Conservation (phyloP, 202 grass and related monocot species). For the Musa balbisiana region DNA sequence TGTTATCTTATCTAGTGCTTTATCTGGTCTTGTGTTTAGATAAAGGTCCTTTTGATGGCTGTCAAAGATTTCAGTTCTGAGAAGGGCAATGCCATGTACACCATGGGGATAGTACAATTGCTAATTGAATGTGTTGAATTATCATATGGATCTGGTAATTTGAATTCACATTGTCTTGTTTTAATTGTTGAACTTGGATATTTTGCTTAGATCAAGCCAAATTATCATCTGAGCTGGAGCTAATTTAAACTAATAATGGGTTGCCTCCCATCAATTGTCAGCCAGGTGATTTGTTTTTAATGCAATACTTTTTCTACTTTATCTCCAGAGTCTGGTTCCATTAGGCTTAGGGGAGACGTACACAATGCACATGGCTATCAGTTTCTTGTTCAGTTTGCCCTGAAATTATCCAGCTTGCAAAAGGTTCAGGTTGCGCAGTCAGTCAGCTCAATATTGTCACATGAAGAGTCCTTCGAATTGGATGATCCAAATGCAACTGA, state of each 20-base stretch:
- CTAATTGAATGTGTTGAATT: constrained; percentile 97
- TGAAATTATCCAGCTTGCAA: constrained; percentile 76
- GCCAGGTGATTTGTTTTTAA: constrained; percentile 11
- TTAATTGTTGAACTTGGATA: constrained; percentile 2
- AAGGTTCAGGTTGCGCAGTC: constrained; percentile 57
- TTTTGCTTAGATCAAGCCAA: constrained; percentile 1
- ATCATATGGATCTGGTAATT: constrained; percentile 90
- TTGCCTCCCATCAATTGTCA: background rate
- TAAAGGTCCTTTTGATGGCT: constrained; percentile 81
- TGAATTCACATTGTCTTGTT: background rate
- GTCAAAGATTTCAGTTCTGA: constrained; percentile 95
- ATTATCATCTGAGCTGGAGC: background rate
- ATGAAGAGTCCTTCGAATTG: constrained; percentile 7
- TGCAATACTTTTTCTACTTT: background rate
- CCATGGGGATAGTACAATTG: constrained; percentile 96
- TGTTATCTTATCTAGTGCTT: constrained; percentile 9
- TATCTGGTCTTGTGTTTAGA: constrained; percentile 35
- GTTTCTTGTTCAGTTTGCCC: constrained; percentile 97
- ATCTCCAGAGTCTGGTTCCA: constrained; percentile 57
- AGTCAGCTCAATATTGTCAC: constrained; percentile 28
- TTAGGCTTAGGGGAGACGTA: constrained; percentile 89
- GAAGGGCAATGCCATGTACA: constrained; percentile 87
- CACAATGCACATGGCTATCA: constrained; percentile 99
- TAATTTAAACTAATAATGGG: background rate
- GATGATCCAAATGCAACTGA: constrained; percentile 31